Percentiles rank a stretch among this genome's conserved stretches.
phyloP scores from a whole-genome alignment of 2,329 filamentous ascomycete genomes.

The Ophiocordyceps camponoti-leonardi region DNA sequence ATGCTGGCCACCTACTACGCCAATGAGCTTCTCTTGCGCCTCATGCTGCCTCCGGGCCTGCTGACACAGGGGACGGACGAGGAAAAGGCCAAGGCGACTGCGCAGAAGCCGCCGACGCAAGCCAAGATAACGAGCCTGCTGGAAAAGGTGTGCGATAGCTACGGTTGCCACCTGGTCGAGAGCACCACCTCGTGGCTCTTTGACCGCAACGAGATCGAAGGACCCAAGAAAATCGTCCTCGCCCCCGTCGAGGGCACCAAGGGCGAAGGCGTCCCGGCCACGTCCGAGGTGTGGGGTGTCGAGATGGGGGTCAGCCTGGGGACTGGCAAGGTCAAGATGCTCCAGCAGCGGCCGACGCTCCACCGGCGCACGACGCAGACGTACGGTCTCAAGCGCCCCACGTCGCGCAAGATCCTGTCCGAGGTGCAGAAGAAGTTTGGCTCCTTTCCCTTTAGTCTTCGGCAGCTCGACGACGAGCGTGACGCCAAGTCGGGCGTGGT shows the following conservation, averaged over 20 bases:
- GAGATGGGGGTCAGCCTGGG: constrained; percentile 88
- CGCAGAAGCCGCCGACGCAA: constrained; percentile 71
- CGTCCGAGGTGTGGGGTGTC: constrained; percentile 93
- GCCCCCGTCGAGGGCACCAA: constrained; percentile 72
- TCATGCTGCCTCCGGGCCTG: constrained; percentile 83
- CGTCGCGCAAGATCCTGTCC: constrained; percentile 78
- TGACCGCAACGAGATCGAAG: constrained; percentile 93
- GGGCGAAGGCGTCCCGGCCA: constrained; percentile 75
- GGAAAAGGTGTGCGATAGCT: constrained; percentile 81
- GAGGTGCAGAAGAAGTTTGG: constrained; percentile 97
- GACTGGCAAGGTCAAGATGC: constrained; percentile 83
- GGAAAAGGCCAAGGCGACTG: constrained; percentile 81
- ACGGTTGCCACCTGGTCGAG: constrained; percentile 86
- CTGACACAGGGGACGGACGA: constrained; percentile 73
- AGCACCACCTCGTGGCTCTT: constrained; percentile 97
- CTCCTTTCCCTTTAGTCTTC: constrained; percentile 91
- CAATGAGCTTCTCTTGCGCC: constrained; percentile 81
- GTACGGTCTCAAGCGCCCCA: constrained; percentile 85
- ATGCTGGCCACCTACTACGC: constrained; percentile 84
- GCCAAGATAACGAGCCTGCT: constrained; percentile 71
- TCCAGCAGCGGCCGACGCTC: constrained; percentile 76
- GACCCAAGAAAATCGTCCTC: constrained; percentile 92
- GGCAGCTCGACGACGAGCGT: constrained; percentile 92
- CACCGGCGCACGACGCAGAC: constrained; percentile 86
- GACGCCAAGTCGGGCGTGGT: constrained; percentile 90